phyloP scores from a whole-genome alignment of 2,329 filamentous ascomycete genomes.

The Claviceps cyperi region DNA sequence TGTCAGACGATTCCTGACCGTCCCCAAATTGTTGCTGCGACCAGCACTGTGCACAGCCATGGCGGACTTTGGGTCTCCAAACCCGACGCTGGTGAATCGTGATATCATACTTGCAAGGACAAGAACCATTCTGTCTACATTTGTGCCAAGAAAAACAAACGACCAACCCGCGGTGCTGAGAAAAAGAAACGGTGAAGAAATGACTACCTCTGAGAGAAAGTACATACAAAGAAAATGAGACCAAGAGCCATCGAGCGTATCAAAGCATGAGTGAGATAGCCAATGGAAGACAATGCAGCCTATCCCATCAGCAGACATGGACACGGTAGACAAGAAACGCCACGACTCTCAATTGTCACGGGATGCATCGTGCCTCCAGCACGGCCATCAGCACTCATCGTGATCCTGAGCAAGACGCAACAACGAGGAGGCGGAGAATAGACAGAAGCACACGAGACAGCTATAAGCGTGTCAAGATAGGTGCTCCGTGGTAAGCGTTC shows the following conservation, averaged over 20 bases:
- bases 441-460: no score
- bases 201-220: no score
- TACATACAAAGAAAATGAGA: no score
- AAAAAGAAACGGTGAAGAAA: background rate
- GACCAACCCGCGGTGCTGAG: background rate
- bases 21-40: background rate
- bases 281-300: no score
- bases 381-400: background rate
- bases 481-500: conserved; percentile 33
- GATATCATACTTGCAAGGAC: background rate
- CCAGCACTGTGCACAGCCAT: conserved; percentile 2
- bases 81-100: background rate
- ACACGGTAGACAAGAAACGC: no score
- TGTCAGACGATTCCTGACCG: conserved; percentile 4
- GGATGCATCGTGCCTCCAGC: background rate
- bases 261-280: no score
- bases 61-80: background rate
- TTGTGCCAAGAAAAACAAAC: no score
- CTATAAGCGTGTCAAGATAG: conserved; percentile 16
- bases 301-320: no score
- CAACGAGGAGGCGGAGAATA: no score
- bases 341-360: no score
- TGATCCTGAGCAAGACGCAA: background rate
- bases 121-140: no score
- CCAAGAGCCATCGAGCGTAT: no score